phyloP scores from a whole-genome alignment of 495 filamentous ascomycete genomes.

The Penicillium fimorum region DNA sequence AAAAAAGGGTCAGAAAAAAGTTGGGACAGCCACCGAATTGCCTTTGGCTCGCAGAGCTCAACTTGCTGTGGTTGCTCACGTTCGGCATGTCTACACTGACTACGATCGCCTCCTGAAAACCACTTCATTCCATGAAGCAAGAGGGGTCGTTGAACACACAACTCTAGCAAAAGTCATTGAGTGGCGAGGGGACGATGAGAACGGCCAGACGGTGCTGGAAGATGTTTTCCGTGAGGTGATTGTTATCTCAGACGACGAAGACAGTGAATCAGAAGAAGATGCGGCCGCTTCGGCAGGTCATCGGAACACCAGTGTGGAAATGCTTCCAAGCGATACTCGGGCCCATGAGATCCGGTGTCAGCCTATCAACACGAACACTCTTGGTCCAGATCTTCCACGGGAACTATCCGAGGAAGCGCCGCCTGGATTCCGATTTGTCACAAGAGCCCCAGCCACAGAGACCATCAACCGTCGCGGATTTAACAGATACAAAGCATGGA shows the following conservation, averaged over 20 bases:
- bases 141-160: constrained; percentile 64
- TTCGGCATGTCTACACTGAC: constrained; percentile 80
- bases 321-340: constrained; percentile 38
- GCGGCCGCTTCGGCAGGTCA: constrained; percentile 15
- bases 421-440: constrained; percentile 38
- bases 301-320: constrained; percentile 39
- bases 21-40: constrained; percentile 67
- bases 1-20: constrained; percentile 52
- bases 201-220: constrained; percentile 69
- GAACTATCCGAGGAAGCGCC: constrained; percentile 40
- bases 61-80: constrained; percentile 80
- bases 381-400: constrained; percentile 19
- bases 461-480: constrained; percentile 47
- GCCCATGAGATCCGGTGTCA: constrained; percentile 36
- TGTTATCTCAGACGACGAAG: constrained; percentile 78
- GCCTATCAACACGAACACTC: constrained; percentile 22
- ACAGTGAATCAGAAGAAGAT: constrained; percentile 55
- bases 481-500: constrained; percentile 50
- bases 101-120: constrained; percentile 76
- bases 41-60: constrained; percentile 72
- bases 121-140: constrained; percentile 64
- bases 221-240: constrained; percentile 81
- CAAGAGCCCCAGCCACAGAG: constrained; percentile 25
- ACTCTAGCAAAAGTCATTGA: constrained; percentile 72
- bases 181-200: constrained; percentile 87